Base-by-base conservation (phyloP, 2,329 filamentous ascomycete genomes). In the Cladosporium cucumerinum region DNA sequence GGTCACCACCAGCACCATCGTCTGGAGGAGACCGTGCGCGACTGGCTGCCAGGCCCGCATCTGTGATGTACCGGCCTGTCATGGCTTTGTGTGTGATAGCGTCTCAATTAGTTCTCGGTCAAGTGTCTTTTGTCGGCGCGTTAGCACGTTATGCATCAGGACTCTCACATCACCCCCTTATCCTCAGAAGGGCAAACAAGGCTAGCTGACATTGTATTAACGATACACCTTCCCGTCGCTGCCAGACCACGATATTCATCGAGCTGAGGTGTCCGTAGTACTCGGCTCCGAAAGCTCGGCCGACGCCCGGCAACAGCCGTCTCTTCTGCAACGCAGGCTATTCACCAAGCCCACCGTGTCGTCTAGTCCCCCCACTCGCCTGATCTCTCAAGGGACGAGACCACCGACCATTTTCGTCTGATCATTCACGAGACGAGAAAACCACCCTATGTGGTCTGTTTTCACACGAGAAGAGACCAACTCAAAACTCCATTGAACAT, bases 1-100 rank as follows among this genome's bases (percentile, higher is more conserved):
- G 70, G n/a, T 79, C 78, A 51, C 46, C 58, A 14, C 43, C 28
- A n/a, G 28, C 23, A 3, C 21, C n/a, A 25, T 46, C 57, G 2
- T 46, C 26, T 21, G 57, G 28, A 21, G 57, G 57, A 18, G 57
- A 60, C 36, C 57, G 46, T 32, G 57, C 57, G 12, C 39, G 57
- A 21, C 25, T 32, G 18, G 51, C 18, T 8, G 30, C 26, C 25
- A 32, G n/a, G 28, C n/a, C 30, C 11, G 51, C 51, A 23, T 32
- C 51, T 32, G 28, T 54, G 18, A 54, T 54, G 10, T 54, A 54
- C 16, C 21, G 51, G 18, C 51, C 51, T 32, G 39, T 11, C 39
- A 46, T 46, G n/a, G 3, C 39, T 10, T 21, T 11, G n/a, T 21
- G 8, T 10, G 6, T 3, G 6, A 43, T 6, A 1, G 5, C 18